Percentiles rank a stretch among this genome's conserved stretches.
phyloP scores from a whole-genome alignment of 1,284 basidiomycete genomes.

The Somion occarium region DNA sequence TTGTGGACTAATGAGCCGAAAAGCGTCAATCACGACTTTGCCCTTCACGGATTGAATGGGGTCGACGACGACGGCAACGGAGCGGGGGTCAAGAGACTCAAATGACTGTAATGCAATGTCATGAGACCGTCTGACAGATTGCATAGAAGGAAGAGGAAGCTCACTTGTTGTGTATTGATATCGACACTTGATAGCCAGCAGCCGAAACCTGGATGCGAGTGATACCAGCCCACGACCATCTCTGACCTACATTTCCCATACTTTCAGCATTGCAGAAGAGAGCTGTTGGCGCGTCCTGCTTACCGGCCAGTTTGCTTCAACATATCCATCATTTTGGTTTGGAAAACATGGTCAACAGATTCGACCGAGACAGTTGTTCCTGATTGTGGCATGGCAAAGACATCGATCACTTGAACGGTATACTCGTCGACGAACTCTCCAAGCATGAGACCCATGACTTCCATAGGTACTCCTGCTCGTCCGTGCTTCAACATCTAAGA shows the following conservation, averaged over 20 bases:
- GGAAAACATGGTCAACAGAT: constrained; percentile 99
- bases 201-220: constrained; percentile 99
- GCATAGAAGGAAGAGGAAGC: constrained; percentile 19
- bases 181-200: constrained; percentile 99
- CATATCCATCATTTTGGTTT: constrained; percentile 99
- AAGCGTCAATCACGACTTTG: constrained; percentile 98
- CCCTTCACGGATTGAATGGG: constrained; percentile 99
- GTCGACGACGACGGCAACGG: constrained; percentile 97
- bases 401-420: constrained; percentile 96
- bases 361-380: constrained; percentile 99
- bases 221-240: constrained; percentile 99
- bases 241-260: constrained; percentile 64
- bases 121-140: constrained; percentile 11
- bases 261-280: not conserved
- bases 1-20: constrained; percentile 91
- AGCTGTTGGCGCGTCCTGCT: too few relatives aligned
- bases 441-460: constrained; percentile 99
- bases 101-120: constrained; percentile 68
- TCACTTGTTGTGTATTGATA: constrained; percentile 97
- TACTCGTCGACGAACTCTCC: constrained; percentile 99
- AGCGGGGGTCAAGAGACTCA: constrained; percentile 91
- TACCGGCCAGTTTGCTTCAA: constrained; percentile 97
- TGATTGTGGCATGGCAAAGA: constrained; percentile 99
- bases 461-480: constrained; percentile 98
- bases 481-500: constrained; percentile 98